Base-by-base conservation (phyloP, 2,329 filamentous ascomycete species). In the Fusarium robinianum region DNA sequence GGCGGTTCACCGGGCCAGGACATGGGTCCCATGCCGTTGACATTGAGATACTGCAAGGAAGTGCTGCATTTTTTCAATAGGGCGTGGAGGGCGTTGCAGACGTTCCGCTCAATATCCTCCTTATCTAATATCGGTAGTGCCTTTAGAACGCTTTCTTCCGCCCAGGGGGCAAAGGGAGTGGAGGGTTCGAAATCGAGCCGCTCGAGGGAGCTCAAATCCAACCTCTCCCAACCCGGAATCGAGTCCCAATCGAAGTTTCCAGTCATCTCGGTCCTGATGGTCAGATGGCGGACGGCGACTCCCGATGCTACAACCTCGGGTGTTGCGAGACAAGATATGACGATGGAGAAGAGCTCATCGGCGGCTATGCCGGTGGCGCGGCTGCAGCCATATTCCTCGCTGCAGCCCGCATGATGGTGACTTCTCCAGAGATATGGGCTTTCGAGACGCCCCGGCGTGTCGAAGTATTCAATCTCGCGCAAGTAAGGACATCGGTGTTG, bases 301-400 rank as follows among this genome's bases (percentile, higher is more conserved):
- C 36, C 27, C 10, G 36, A 40, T n/a, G n/a, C n/a, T n/a, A n/a
- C n/a, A n/a, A n/a, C n/a, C n/a, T n/a, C n/a, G n/a, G n/a, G n/a
- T 25, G 11, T 16, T 14, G 36, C 36, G 9, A 40, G 19, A 18
- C 36, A 31, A n/a, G 36, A 31, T 27, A 40, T 31, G 12, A 10
- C 36, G 26, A 24, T 40, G 15, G 26, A 24, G 11, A 27, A 29
- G n/a, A 29, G 26, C 11, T 15, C 11, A 12, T 29, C 26, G 11
- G 10, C 26, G 8, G 26, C 26, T 14, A 29, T 15, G 8, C 11
- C 26, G 11, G 26, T 8, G 5, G 26, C 26, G 14, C 26, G 26
- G 5, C 15, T 15, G 12, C 26, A 29, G 5, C 26, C 11, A 15
- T 29, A n/a, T 10, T 29, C 15, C n/a, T 15, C 26, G 26, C 14